phyloP scores from a whole-genome alignment of 2,329 filamentous ascomycete species.

The Chalaropsis thielavioides region DNA sequence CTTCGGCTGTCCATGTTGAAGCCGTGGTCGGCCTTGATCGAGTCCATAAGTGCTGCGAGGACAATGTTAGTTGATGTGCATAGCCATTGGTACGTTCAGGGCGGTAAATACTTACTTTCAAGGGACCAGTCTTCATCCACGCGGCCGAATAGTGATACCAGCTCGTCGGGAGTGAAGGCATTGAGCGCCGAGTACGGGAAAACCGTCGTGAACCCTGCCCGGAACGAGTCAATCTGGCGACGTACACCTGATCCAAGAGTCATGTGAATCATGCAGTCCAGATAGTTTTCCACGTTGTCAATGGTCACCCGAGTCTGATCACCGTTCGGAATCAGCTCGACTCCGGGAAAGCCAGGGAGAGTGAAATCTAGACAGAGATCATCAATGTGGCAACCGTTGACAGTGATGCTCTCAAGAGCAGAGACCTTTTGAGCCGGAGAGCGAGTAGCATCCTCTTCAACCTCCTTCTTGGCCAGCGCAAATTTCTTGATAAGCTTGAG shows the following conservation, averaged over 20 bases:
- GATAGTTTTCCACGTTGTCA: conserved; percentile 77
- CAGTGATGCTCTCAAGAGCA: conserved; percentile 51
- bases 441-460: conserved; percentile 56
- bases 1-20: conserved; percentile 98
- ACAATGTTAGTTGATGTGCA: conserved; percentile 20
- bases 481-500: conserved; percentile 80
- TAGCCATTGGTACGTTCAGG: neutral
- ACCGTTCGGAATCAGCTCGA: conserved; percentile 68
- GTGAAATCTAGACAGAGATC: conserved; percentile 91
- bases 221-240: conserved; percentile 81
- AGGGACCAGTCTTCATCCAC: conserved; percentile 95
- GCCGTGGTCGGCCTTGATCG: conserved; percentile 95
- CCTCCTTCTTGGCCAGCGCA: conserved; percentile 62
- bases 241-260: conserved; percentile 81
- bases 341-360: conserved; percentile 73
- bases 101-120: conserved; percentile 55
- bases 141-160: conserved; percentile 86
- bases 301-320: conserved; percentile 65
- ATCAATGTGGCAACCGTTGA: conserved; percentile 67
- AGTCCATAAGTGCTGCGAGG: conserved; percentile 72
- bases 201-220: conserved; percentile 80
- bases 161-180: conserved; percentile 86
- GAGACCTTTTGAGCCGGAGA: conserved; percentile 55
- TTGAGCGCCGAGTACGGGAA: conserved; percentile 88
- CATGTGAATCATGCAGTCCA: conserved; percentile 81